Percentiles rank a stretch among this genome's conserved stretches.
Evolutionary conservation across 345 rosid species (phyloP).

Genomic region (Syzygium aqueum): DNA sequence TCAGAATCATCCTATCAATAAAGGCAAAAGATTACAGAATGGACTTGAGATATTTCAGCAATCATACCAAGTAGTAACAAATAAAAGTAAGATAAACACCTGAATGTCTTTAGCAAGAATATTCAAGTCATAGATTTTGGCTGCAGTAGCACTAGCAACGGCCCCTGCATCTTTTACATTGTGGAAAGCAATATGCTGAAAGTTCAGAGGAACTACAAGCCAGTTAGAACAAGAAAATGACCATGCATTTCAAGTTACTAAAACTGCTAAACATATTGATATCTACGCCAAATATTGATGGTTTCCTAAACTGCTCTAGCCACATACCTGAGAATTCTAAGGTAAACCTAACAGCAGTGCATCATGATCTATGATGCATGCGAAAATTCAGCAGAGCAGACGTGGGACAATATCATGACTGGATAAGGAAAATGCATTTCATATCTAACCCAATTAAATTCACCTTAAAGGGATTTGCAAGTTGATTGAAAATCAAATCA

Average conservation of each 20-base stretch:
- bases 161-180: conserved; percentile 69
- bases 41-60: background rate
- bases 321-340: background rate
- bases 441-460: background rate
- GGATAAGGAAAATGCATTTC: background rate
- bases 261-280: background rate
- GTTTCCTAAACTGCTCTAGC: background rate
- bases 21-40: background rate
- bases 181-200: conserved; percentile 62
- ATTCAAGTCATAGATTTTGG: conserved; percentile 69
- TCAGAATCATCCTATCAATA: conserved; percentile 62
- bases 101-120: conserved; percentile 90
- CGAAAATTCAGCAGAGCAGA: background rate
- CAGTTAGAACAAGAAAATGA: background rate
- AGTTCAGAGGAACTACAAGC: background rate
- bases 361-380: background rate
- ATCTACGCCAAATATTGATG: background rate
- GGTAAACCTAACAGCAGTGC: background rate
- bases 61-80: background rate
- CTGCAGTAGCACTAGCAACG: conserved; percentile 89
- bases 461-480: background rate
- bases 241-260: background rate
- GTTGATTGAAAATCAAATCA: background rate
- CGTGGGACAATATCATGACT: background rate
- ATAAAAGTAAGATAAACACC: conserved; percentile 27